Conservation (phyloP, 1,139 yeast species). For the Suhomyces choctaworum region DNA sequence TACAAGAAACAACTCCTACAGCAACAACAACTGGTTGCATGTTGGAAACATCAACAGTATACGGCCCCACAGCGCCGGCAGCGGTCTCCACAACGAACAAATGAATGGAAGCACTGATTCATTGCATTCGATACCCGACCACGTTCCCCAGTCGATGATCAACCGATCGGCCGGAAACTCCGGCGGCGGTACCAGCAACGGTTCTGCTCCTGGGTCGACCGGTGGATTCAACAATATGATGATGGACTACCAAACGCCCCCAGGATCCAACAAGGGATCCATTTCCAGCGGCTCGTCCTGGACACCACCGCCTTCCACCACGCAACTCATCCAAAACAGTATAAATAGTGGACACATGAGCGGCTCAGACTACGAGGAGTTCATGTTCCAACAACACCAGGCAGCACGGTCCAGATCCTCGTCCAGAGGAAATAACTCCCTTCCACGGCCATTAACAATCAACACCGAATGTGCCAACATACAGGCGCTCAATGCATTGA, state of each 20-base stretch:
- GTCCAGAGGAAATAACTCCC: constrained; percentile 25
- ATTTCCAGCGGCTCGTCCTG: constrained; percentile 21
- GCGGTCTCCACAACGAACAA: constrained; percentile 21
- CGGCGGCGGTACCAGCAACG: not conserved
- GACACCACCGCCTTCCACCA: constrained; percentile 17
- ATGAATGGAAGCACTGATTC: constrained; percentile 42
- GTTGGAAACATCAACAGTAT: constrained; percentile 45
- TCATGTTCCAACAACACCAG: constrained; percentile 18
- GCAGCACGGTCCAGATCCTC: constrained; percentile 28
- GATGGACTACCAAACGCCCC: constrained; percentile 49
- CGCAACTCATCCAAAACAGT: constrained; percentile 19
- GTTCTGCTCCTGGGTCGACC: constrained; percentile 1
- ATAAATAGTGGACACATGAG: constrained; percentile 17
- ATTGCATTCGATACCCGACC: constrained; percentile 47
- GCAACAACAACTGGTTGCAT: constrained; percentile 45
- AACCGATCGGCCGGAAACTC: constrained; percentile 28
- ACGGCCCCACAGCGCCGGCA: constrained; percentile 22
- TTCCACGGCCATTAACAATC: constrained; percentile 42
- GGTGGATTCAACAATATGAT: constrained; percentile 33
- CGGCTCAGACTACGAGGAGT: constrained; percentile 27
- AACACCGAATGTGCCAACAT: constrained; percentile 38
- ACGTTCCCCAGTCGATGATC: constrained; percentile 44
- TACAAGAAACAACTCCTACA: constrained; percentile 44
- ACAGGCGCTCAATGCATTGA: constrained; percentile 31
- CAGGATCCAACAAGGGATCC: constrained; percentile 40